Conservation (phyloP, 352 stramenopile species). For the Phytophthora capsici region DNA sequence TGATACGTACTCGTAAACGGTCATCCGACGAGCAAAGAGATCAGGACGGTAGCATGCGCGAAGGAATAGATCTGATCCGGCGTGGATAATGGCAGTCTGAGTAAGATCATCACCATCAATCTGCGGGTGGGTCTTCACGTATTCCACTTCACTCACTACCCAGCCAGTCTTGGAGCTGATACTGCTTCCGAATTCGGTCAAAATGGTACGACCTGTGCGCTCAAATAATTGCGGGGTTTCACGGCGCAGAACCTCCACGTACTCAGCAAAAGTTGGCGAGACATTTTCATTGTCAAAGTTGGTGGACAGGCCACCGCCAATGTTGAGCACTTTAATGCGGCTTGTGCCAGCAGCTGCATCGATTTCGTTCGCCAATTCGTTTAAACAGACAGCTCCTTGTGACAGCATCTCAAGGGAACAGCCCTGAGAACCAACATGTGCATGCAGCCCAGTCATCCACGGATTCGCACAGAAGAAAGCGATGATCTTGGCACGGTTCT, state of each 20-base stretch:
- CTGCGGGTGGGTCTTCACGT: conserved; percentile 79
- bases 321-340: conserved; percentile 89
- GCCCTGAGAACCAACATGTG: conserved; percentile 88
- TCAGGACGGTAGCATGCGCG: conserved; percentile 87
- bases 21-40: conserved; percentile 82
- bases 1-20: conserved; percentile 77
- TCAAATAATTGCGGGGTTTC: conserved; percentile 86
- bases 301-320: conserved; percentile 90
- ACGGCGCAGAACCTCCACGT: conserved; percentile 76
- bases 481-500: conserved; percentile 67
- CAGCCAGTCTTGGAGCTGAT: conserved; percentile 89
- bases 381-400: conserved; percentile 68
- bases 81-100: conserved; percentile 89
- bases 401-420: conserved; percentile 89
- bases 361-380: conserved; percentile 87
- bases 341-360: conserved; percentile 70
- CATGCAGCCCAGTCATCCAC: conserved; percentile 91
- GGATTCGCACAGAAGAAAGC: conserved; percentile 80
- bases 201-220: conserved; percentile 70
- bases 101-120: conserved; percentile 39
- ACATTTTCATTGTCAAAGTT: conserved; percentile 87
- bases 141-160: conserved; percentile 91
- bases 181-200: conserved; percentile 93
- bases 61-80: conserved; percentile 91
- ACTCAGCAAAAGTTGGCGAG: conserved; percentile 80